Percentiles rank a stretch among this genome's conserved stretches.
Conservation (phyloP, 768 basidiomycete species). For the Hemileccinum impolitum region DNA sequence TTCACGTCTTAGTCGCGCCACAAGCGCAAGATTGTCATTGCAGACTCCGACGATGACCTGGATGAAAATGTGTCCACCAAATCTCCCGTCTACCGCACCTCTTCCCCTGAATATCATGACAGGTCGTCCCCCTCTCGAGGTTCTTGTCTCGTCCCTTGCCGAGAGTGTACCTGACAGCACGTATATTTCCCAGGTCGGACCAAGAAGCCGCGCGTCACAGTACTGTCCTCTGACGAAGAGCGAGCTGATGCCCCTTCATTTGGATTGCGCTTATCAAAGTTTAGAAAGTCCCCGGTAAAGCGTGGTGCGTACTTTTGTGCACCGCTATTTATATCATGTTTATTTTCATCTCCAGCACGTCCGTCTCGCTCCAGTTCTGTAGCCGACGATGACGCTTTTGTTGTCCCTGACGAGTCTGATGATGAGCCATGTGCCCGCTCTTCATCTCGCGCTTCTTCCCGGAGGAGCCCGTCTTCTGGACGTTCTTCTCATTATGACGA, state of each 20-base stretch:
- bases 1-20: slow-evolving; percentile 32
- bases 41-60: slow-evolving; percentile 71
- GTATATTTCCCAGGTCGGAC: slow-evolving; percentile 35
- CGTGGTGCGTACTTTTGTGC: slow-evolving; percentile 36
- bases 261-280: slow-evolving; percentile 56
- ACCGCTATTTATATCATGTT: slow-evolving; percentile 3
- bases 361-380: slow-evolving; percentile 37
- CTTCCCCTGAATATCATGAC: slow-evolving; percentile 27
- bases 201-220: slow-evolving; percentile 63
- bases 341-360: slow-evolving; percentile 32
- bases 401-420: slow-evolving; percentile 65
- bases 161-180: slow-evolving; percentile 1
- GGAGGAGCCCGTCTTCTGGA: slow-evolving; percentile 30
- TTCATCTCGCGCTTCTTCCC: slow-evolving; percentile 52
- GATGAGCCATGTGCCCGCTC: slow-evolving; percentile 47
- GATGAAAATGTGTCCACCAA: slow-evolving; percentile 6
- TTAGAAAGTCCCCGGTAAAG: slow-evolving; percentile 61
- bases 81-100: slow-evolving; percentile 20
- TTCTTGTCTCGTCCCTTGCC: slow-evolving; percentile 5
- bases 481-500: slow-evolving; percentile 34
- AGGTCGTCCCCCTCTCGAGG: slow-evolving; percentile 28
- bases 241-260: slow-evolving; percentile 47
- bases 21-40: slow-evolving; percentile 68
- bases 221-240: slow-evolving; percentile 46
- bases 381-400: slow-evolving; percentile 71